Conservation (phyloP, 495 filamentous ascomycete species). For the Aspergillus nidulans region DNA sequence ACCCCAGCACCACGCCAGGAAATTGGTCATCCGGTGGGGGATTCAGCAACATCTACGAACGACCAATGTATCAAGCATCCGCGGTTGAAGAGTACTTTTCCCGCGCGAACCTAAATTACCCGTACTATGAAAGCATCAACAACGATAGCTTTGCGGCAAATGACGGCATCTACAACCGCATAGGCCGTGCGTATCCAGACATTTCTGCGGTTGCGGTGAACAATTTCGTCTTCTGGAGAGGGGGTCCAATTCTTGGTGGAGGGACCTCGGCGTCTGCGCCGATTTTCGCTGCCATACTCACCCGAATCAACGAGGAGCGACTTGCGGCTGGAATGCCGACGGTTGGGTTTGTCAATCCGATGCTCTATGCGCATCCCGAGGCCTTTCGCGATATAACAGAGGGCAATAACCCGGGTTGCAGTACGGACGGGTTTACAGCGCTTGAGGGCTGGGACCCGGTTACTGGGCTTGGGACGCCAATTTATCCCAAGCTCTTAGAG, state of each 20-base stretch:
- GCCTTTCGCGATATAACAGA: slow-evolving; percentile 47
- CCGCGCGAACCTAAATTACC: slow-evolving; percentile 34
- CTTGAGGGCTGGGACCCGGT: slow-evolving; percentile 46
- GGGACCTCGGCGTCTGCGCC: slow-evolving; percentile 36
- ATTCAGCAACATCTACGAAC: slow-evolving; percentile 62
- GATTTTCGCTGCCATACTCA: slow-evolving; percentile 33
- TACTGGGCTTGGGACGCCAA: slow-evolving; percentile 51
- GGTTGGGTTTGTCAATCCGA: slow-evolving; percentile 51
- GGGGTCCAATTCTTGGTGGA: slow-evolving; percentile 18
- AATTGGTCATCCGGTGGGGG: slow-evolving; percentile 52
- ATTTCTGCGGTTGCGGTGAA: slow-evolving; percentile 60
- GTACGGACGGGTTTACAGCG: slow-evolving; percentile 45
- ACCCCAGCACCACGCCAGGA: slow-evolving; percentile 8
- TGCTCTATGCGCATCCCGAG: slow-evolving; percentile 43
- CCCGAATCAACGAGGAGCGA: slow-evolving; percentile 47
- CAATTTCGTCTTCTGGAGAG: slow-evolving; percentile 42
- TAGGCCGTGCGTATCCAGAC: slow-evolving; percentile 62
- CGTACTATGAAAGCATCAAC: slow-evolving; percentile 38
- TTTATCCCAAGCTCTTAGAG: slow-evolving; percentile 45
- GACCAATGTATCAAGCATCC: slow-evolving; percentile 53
- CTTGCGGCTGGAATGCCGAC: slow-evolving; percentile 40
- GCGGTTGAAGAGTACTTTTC: slow-evolving; percentile 37
- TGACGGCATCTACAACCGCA: slow-evolving; percentile 53
- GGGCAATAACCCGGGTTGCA: slow-evolving; percentile 46
- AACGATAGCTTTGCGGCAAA: slow-evolving; percentile 40